phyloP scores from a whole-genome alignment of 257 asterid genomes.

The Pogostemon cablin region DNA sequence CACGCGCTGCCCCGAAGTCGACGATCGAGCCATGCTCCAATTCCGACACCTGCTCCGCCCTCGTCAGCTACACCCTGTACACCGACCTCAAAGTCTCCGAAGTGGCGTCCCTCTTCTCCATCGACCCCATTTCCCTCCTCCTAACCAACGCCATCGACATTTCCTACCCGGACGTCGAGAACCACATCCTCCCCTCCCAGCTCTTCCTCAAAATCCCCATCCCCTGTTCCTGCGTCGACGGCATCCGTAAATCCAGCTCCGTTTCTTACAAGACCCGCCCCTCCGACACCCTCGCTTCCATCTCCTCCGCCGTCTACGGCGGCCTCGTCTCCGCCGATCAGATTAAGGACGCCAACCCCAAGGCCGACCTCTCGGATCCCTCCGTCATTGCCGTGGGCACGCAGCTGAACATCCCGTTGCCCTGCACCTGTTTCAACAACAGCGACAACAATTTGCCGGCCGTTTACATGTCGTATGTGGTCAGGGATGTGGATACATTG shows the following conservation, averaged over 20 bases:
- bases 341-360: slow-evolving; percentile 74
- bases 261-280: slow-evolving; percentile 77
- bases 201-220: slow-evolving; percentile 77
- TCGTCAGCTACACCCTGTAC: slow-evolving; percentile 87
- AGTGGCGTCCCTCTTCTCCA: slow-evolving; percentile 78
- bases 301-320: slow-evolving; percentile 64
- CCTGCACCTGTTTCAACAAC: slow-evolving; percentile 94
- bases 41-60: slow-evolving; percentile 74
- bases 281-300: slow-evolving; percentile 68
- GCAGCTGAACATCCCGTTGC: slow-evolving; percentile 67
- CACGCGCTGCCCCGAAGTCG: slow-evolving; percentile 61
- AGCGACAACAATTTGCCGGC: slow-evolving; percentile 81
- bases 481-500: slow-evolving; percentile 63
- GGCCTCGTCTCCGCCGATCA: slow-evolving; percentile 89
- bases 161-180: slow-evolving; percentile 83
- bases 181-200: slow-evolving; percentile 83
- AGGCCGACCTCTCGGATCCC: slow-evolving; percentile 68
- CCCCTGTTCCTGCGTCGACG: slow-evolving; percentile 80
- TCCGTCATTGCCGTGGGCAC: slow-evolving; percentile 66
- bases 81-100: slow-evolving; percentile 95
- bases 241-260: slow-evolving; percentile 74
- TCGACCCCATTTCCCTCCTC: slow-evolving; percentile 87
- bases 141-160: slow-evolving; percentile 77
- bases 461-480: slow-evolving; percentile 84
- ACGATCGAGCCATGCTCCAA: slow-evolving; percentile 94